Evolutionary conservation across 2,329 filamentous ascomycete species (phyloP), one percentile per base, ranked within the genome.

Genomic region (Paramyrothecium sp.): DNA sequence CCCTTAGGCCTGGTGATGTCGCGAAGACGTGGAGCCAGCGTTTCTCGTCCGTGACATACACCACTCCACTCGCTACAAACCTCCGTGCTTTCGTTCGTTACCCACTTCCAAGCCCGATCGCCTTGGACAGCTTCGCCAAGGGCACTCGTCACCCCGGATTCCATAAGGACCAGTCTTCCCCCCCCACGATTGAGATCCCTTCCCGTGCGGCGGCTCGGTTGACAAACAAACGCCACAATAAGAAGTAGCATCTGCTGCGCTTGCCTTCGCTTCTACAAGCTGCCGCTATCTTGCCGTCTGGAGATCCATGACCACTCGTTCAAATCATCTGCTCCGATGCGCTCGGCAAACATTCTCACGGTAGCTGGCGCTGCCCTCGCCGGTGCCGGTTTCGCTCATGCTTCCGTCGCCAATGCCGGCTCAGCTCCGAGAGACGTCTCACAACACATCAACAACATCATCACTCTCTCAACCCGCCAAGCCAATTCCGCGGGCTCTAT

Each of bases 241-340:
- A n/a, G n/a, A n/a, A n/a, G n/a, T n/a, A n/a, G n/a, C n/a, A n/a
- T n/a, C n/a, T n/a, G n/a, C n/a, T n/a, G n/a, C n/a, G n/a, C n/a
- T n/a, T n/a, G n/a, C n/a, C n/a, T n/a, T n/a, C n/a, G n/a, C n/a
- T n/a, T n/a, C n/a, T n/a, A n/a, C n/a, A n/a, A n/a, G n/a, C n/a
- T n/a, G n/a, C n/a, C n/a, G n/a, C n/a, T 10, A 38, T 8, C 10
- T 8, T 38, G 8, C 33, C 33, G 10, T 38, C 16, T 38, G 33
- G 33, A 38, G n/a, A n/a, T 52, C 19, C 50, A 52, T 52, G 50
- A 26, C 34, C 50, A 52, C 50, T 52, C 50, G 50, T 26, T 52
- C 19, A n/a, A n/a, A 10, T n/a, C 19, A 19, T 34, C 21, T 34
- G 12, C n/a, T 30, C 50, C 22, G 50, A 52, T 52, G 50, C 50